Conservation (phyloP, 805 yeast species). For the Schizosaccharomyces lindneri region DNA sequence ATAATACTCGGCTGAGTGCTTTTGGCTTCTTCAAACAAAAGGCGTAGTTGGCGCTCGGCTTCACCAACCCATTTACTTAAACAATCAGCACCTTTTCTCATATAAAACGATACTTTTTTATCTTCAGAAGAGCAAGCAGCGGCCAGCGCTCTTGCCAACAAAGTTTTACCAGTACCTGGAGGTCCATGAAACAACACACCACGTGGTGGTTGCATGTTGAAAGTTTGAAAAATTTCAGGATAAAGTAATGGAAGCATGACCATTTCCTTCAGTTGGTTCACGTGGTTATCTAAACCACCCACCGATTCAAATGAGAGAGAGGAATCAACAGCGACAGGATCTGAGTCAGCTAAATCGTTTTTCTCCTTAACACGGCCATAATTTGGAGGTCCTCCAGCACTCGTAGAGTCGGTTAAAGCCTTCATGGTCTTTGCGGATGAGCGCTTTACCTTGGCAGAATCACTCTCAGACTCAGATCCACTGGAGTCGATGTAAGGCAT, state of each 20-base stretch:
- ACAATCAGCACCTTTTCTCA: conserved; percentile 97
- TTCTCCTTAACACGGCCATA: conserved; percentile 12
- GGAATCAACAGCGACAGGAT: conserved; percentile 79
- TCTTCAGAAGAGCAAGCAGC: conserved; percentile 75
- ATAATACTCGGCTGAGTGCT: conserved; percentile 89
- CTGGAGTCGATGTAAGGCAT: neutral
- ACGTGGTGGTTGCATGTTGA: conserved; percentile 82
- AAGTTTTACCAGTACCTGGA: conserved; percentile 95
- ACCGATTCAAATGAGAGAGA: conserved; percentile 61
- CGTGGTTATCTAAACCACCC: conserved; percentile 80
- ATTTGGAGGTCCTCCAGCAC: neutral
- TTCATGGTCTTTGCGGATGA: neutral
- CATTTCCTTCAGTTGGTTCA: conserved; percentile 88
- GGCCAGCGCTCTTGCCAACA: conserved; percentile 93
- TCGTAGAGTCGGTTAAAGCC: neutral
- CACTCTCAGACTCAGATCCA: neutral
- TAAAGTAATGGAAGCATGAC: conserved; percentile 76
- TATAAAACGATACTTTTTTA: conserved; percentile 76
- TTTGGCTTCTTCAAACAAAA: conserved; percentile 85
- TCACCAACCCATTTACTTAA: conserved; percentile 97
- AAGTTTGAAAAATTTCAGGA: conserved; percentile 78
- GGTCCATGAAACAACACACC: conserved; percentile 97
- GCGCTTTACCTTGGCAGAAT: neutral
- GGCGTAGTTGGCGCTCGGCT: conserved; percentile 80
- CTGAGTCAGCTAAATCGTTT: conserved; percentile 59